Conservation (phyloP, 2,329 filamentous ascomycete genomes). For the Drechslerella coelobrocha region DNA sequence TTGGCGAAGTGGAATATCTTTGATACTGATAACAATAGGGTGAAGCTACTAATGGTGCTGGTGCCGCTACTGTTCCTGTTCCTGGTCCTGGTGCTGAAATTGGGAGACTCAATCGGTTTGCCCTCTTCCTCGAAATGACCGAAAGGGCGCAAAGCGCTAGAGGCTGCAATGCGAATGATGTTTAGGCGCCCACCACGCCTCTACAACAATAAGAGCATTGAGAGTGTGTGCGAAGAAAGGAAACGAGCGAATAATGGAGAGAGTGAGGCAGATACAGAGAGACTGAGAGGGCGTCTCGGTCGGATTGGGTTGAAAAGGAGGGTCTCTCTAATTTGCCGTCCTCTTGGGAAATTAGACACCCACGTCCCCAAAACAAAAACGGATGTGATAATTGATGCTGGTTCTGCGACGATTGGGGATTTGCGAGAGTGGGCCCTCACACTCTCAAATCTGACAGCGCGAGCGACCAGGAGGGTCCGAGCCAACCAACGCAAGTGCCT, state of each 20-base stretch:
- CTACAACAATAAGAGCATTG: constrained; percentile 48
- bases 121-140: constrained; percentile 51
- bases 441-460: constrained; percentile 51
- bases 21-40: constrained; percentile 44
- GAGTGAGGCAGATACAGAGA: constrained; percentile 21
- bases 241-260: constrained; percentile 20
- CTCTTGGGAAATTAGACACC: constrained; percentile 50
- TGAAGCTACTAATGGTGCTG: constrained; percentile 7
- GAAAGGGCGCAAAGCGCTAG: constrained; percentile 51
- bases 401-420: constrained; percentile 14
- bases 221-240: constrained; percentile 31
- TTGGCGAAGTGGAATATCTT: constrained; percentile 49
- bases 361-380: constrained; percentile 29
- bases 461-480: constrained; percentile 39
- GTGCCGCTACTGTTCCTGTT: constrained; percentile 16
- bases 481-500: constrained; percentile 33
- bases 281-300: constrained; percentile 34
- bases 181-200: constrained; percentile 51
- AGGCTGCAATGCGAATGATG: constrained; percentile 51
- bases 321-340: constrained; percentile 44
- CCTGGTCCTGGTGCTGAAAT: constrained; percentile 46
- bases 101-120: constrained; percentile 51
- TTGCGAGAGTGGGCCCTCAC: constrained; percentile 30
- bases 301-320: constrained; percentile 49
- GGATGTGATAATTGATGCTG: constrained; percentile 42